Evolutionary conservation across 2,329 filamentous ascomycete genomes (phyloP), one percentile per base, ranked within the genome.

Genomic region (Sclerotinia spermophila): DNA sequence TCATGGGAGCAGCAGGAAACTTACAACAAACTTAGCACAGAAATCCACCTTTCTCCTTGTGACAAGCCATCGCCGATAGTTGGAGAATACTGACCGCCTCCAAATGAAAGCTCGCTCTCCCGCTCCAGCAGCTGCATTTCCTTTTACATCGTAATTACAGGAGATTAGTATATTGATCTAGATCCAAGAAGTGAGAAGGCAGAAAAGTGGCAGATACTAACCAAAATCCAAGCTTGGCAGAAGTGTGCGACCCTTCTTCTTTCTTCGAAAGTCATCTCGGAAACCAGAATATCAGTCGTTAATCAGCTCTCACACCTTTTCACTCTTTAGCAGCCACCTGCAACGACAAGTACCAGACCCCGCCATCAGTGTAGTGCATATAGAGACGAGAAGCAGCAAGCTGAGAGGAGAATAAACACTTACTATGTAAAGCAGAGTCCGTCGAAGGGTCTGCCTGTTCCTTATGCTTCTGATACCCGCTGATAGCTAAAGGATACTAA

Each of bases 311-410:
- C 27, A 8, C 15, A 3, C 5, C n/a, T 15, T 3, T 27, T 1
- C 2, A 0, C 2, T 17, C n/a, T 53, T 4, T 3, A 17, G 0
- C 13, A 53, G 1, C 15, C 2, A 27, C 6, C n/a, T 27, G 7
- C n/a, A 53, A 8, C 2, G 2, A 27, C 48, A 17, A n/a, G 48
- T 8, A 27, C 7, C 27, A 6, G 13, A 27, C 13, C n/a, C 27
- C n/a, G 48, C 48, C 2, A 27, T 53, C n/a, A 30, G 8, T n/a
- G 1, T 2, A 17, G 17, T 30, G 4, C 2, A n/a, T n/a, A n/a
- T n/a, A 30, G 5, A 27, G n/a, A 53, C 2, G 1, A 38, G 21
- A 2, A 15, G 33, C 5, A 10, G 24, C 6, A 53, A 13, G 1
- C 1, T 15, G 2, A 30, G 10, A 21, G 4, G 4, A n/a, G 21